Percentiles rank a stretch among this genome's conserved stretches.
Evolutionary conservation across 2,329 filamentous ascomycete species (phyloP).

Genomic region (Clarireedia homoeocarpa): DNA sequence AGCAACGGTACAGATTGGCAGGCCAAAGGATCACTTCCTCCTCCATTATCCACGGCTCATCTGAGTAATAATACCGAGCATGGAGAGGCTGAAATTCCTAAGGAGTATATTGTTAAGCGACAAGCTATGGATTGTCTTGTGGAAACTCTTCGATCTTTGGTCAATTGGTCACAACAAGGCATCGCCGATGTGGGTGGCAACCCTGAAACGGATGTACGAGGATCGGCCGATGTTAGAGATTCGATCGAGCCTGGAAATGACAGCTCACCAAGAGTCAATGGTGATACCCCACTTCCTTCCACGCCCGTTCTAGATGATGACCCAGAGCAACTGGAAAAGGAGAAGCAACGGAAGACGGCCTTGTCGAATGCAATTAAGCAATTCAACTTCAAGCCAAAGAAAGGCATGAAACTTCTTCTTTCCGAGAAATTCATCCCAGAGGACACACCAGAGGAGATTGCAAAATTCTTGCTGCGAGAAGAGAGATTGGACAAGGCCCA

Average conservation of each 20-base stretch:
- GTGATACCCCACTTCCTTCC: conserved; percentile 49
- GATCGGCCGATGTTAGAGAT: conserved; percentile 53
- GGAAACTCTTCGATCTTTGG: conserved; percentile 78
- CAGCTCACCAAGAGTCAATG: conserved; percentile 48
- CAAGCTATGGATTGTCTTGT: conserved; percentile 83
- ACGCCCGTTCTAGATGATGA: conserved; percentile 78
- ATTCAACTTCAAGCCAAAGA: conserved; percentile 98
- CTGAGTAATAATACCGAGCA: conserved; percentile 42
- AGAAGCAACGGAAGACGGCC: conserved; percentile 89
- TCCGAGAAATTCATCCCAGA: conserved; percentile 82
- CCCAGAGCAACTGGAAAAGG: conserved; percentile 86
- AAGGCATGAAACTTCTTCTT: conserved; percentile 76
- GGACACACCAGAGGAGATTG: conserved; percentile 72
- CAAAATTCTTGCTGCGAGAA: conserved; percentile 70
- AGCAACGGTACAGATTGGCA: conserved; percentile 71
- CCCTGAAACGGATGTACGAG: conserved; percentile 42
- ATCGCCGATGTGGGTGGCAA: conserved; percentile 53
- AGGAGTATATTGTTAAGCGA: conserved; percentile 87
- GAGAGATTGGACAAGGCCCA: conserved; percentile 85
- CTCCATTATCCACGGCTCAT: conserved; percentile 57
- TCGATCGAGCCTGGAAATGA: conserved; percentile 68
- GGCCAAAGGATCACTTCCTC: conserved; percentile 74
- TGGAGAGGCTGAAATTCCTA: conserved; percentile 64
- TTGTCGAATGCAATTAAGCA: conserved; percentile 79
- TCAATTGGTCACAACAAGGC: conserved; percentile 74